phyloP scores from a whole-genome alignment of 495 filamentous ascomycete species.

The Podospora tetraspora region DNA sequence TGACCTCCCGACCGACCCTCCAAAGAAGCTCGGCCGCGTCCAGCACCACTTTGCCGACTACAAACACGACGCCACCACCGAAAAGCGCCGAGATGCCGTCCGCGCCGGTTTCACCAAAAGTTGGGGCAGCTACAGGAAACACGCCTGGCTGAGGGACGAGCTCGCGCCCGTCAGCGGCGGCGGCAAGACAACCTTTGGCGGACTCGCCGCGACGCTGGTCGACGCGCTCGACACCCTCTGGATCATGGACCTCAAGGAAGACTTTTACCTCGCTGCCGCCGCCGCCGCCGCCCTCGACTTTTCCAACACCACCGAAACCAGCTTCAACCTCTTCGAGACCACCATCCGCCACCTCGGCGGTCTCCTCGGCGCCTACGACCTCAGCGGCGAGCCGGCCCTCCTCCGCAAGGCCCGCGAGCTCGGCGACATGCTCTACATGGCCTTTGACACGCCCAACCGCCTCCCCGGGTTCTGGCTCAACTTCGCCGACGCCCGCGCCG shows the following conservation, averaged over 20 bases:
- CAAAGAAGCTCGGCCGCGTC: conserved; percentile 57
- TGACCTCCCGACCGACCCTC: conserved; percentile 55
- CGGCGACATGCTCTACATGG: conserved; percentile 66
- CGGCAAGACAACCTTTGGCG: conserved; percentile 37
- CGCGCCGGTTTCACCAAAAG: conserved; percentile 62
- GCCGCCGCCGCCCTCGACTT: conserved; percentile 65
- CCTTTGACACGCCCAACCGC: conserved; percentile 80
- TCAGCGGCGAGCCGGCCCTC: conserved; percentile 54
- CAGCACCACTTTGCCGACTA: conserved; percentile 59
- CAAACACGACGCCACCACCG: conserved; percentile 47
- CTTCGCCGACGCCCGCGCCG: conserved; percentile 68
- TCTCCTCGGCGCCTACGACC: conserved; percentile 68
- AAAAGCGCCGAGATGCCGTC: conserved; percentile 48
- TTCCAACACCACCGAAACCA: conserved; percentile 39
- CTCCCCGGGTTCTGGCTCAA: conserved; percentile 50
- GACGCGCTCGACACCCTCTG: conserved; percentile 83
- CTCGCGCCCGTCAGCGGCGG: conserved; percentile 46
- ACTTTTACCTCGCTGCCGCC: conserved; percentile 70
- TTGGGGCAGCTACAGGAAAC: conserved; percentile 70
- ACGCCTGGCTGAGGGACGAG: conserved; percentile 77
- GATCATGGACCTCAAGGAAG: conserved; percentile 81
- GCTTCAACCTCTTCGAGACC: conserved; percentile 68
- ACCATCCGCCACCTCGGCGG: conserved; percentile 72
- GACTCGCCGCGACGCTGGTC: conserved; percentile 82
- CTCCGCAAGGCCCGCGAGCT: conserved; percentile 71